Conservation (phyloP, 768 basidiomycete species). For the Pleurotus tuoliensis region DNA sequence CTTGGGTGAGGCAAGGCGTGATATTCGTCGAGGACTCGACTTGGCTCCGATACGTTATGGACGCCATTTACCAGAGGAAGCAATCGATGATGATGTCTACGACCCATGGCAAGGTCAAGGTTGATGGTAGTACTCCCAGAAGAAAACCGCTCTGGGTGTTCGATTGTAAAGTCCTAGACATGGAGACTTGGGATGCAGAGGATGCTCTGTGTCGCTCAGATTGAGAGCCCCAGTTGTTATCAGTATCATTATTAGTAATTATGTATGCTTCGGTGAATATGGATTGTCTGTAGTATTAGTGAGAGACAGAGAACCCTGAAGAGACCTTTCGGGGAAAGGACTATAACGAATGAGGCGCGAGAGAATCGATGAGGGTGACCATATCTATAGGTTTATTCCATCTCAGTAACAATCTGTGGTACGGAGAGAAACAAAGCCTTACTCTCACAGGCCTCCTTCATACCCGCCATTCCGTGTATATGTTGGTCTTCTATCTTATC, state of each 20-base stretch:
- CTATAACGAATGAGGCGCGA: background rate
- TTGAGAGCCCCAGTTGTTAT: background rate
- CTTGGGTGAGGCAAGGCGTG: constrained; percentile 25
- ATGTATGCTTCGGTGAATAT: background rate
- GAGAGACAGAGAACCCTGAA: background rate
- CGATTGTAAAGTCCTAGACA: constrained; percentile 7
- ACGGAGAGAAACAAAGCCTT: background rate
- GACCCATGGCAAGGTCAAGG: background rate
- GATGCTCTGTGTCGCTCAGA: background rate
- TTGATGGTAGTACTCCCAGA: background rate
- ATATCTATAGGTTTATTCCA: background rate
- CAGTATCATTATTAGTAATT: background rate
- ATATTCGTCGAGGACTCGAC: constrained; percentile 32
- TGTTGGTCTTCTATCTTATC: background rate
- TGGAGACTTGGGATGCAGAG: background rate
- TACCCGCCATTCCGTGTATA: background rate
- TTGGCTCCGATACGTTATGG: constrained; percentile 11
- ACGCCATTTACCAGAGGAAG: constrained; percentile 9
- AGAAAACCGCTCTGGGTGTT: constrained; percentile 10
- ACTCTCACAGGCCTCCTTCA: constrained; percentile 5
- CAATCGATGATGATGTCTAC: background rate
- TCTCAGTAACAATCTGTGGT: background rate
- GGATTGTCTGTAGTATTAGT: no score
- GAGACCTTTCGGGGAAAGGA: background rate
- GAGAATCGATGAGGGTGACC: background rate